Evolutionary conservation across 2,329 filamentous ascomycete genomes (phyloP).

Genomic region (Botryotinia convoluta): DNA sequence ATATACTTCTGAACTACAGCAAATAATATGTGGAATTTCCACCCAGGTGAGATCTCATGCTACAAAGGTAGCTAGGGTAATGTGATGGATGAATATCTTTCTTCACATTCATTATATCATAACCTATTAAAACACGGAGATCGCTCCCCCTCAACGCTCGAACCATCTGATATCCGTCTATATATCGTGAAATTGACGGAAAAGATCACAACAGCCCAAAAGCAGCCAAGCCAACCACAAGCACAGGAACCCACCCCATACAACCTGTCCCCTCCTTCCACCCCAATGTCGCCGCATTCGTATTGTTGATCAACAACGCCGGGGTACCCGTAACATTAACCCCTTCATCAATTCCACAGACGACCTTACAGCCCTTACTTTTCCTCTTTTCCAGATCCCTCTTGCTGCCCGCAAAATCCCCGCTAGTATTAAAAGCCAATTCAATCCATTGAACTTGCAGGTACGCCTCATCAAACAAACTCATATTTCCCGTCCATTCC

Average conservation of each 20-base stretch:
- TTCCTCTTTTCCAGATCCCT: conserved; percentile 27
- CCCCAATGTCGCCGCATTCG: conserved; percentile 12
- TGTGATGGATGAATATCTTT: background rate
- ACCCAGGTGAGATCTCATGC: background rate
- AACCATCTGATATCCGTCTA: background rate
- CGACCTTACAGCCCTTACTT: conserved; percentile 30
- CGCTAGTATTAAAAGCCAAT: conserved; percentile 35
- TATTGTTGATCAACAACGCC: conserved; percentile 31
- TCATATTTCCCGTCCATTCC: conserved; percentile 37
- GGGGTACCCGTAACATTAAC: conserved; percentile 33
- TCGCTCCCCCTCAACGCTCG: background rate
- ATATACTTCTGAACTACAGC: background rate
- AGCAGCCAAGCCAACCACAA: background rate
- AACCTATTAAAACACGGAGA: background rate
- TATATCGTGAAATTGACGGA: background rate
- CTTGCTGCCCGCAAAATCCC: conserved; percentile 24
- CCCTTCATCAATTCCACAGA: conserved; percentile 34
- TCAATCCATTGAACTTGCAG: conserved; percentile 39
- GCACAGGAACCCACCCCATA: conserved; percentile 11
- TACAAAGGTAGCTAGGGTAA: background rate
- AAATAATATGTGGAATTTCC: background rate
- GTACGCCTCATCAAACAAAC: conserved; percentile 30
- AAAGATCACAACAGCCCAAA: conserved; percentile 9
- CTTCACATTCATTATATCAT: background rate
- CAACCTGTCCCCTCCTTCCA: conserved; percentile 11